Percentiles rank a stretch among this genome's conserved stretches.
These are phyloP conservation scores for Hirschioporus abietinus DNA, from an alignment of 768 basidiomycete genomes.

Conservation along the genomic window DNA sequence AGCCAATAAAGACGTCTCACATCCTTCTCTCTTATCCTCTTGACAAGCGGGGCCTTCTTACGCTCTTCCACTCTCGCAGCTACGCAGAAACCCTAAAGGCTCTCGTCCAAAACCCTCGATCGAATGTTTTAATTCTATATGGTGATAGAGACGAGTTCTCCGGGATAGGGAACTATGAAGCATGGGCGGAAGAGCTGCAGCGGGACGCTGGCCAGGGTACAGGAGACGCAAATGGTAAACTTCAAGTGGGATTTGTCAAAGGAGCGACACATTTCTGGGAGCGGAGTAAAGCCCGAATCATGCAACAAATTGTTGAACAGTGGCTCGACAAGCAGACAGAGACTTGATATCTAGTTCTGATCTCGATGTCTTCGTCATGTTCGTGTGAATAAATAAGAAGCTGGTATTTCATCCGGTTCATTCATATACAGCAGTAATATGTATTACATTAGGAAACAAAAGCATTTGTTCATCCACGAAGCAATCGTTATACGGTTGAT, in stretches of 20 bases:
- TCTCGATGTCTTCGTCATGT: background rate
- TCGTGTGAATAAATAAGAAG: too few relatives aligned
- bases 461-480: background rate
- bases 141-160: constrained; percentile 76
- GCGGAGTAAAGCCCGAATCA: constrained; percentile 10
- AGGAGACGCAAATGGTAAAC: constrained; percentile 19
- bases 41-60: constrained; percentile 59
- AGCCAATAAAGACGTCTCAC: constrained; percentile 52
- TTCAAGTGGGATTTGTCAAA: constrained; percentile 33
- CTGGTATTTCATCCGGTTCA: background rate
- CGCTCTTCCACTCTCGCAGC: constrained; percentile 53
- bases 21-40: constrained; percentile 76
- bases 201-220: constrained; percentile 19
- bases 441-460: background rate
- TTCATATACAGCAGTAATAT: background rate
- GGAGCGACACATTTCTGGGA: constrained; percentile 67
- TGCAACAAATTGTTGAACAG: constrained; percentile 11
- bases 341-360: background rate
- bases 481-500: background rate
- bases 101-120: constrained; percentile 40
- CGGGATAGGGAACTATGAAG: constrained; percentile 42
- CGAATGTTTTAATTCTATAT: constrained; percentile 56
- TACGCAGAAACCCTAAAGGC: constrained; percentile 49
- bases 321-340: constrained; percentile 10
- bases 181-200: constrained; percentile 44